Evolutionary conservation across 169 alveolate species (phyloP).

Genomic region (Perkinsus marinus): DNA sequence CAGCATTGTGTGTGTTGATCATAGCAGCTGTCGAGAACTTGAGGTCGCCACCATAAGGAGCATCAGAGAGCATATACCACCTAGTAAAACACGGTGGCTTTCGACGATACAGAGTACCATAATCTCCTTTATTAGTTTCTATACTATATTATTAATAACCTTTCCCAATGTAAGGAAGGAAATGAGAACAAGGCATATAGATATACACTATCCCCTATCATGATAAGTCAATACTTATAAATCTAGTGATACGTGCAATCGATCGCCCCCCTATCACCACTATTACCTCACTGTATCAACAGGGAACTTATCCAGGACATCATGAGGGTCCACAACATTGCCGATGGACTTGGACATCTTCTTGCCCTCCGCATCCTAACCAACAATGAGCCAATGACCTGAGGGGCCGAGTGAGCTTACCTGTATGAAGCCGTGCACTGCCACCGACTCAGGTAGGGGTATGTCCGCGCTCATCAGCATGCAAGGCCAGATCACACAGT

Average conservation of each 20-base stretch:
- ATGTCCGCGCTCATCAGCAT: constrained; percentile 62
- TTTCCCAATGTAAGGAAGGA: too few relatives aligned
- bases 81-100: too few relatives aligned
- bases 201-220: too few relatives aligned
- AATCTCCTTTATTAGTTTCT: too few relatives aligned
- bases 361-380: constrained; percentile 66
- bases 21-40: constrained; percentile 17
- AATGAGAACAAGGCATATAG: too few relatives aligned
- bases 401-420: constrained; percentile 7
- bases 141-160: too few relatives aligned
- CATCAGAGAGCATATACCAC: constrained; percentile 31
- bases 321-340: constrained; percentile 40
- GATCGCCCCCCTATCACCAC: too few relatives aligned
- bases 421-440: constrained; percentile 80
- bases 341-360: constrained; percentile 81
- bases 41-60: not conserved
- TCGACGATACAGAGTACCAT: too few relatives aligned
- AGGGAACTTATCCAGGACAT: constrained; percentile 2
- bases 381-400: not conserved
- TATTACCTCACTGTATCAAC: constrained; percentile 21
- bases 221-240: too few relatives aligned
- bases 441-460: constrained; percentile 61
- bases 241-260: too few relatives aligned
- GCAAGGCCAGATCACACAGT: constrained; percentile 73
- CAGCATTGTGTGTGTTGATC: not conserved